Conservation (phyloP, 2,329 filamentous ascomycete species). For the Bipolaris bicolor region DNA sequence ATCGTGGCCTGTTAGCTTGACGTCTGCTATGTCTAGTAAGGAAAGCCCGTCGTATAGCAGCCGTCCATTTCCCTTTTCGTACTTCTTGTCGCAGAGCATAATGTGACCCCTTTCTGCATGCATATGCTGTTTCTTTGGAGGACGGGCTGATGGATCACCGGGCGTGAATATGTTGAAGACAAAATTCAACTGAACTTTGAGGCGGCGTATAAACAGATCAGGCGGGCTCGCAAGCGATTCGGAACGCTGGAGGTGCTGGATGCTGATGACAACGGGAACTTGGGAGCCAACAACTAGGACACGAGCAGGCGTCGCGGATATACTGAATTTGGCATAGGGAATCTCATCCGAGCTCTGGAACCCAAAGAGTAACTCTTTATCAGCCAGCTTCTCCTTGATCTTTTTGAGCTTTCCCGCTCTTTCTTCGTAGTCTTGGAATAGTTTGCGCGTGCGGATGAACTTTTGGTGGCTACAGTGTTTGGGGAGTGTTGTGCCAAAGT, state of each 20-base stretch:
- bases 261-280: slow-evolving; percentile 23
- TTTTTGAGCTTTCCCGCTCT: slow-evolving; percentile 26
- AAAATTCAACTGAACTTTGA: slow-evolving; percentile 31
- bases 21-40: slow-evolving; percentile 15
- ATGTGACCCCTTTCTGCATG: slow-evolving; percentile 16
- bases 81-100: slow-evolving; percentile 26
- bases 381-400: slow-evolving; percentile 29
- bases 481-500: slow-evolving; percentile 20
- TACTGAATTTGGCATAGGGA: slow-evolving; percentile 31
- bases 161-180: slow-evolving; percentile 24
- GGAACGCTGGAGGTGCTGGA: slow-evolving; percentile 36
- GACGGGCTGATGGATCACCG: slow-evolving; percentile 9
- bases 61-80: slow-evolving; percentile 21
- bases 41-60: slow-evolving; percentile 25
- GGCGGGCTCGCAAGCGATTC: slow-evolving; percentile 32
- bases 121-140: slow-evolving; percentile 8
- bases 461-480: slow-evolving; percentile 28
- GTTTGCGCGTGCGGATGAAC: slow-evolving; percentile 32
- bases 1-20: slow-evolving; percentile 13
- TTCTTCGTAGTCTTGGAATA: slow-evolving; percentile 27
- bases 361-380: slow-evolving; percentile 33
- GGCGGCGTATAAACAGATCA: slow-evolving; percentile 29
- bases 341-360: slow-evolving; percentile 25
- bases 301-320: slow-evolving; percentile 29
- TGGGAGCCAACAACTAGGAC: slow-evolving; percentile 26